Base-by-base conservation (phyloP, 192 early-diverging fungal species). In the Hyaloraphidium curvatum region DNA sequence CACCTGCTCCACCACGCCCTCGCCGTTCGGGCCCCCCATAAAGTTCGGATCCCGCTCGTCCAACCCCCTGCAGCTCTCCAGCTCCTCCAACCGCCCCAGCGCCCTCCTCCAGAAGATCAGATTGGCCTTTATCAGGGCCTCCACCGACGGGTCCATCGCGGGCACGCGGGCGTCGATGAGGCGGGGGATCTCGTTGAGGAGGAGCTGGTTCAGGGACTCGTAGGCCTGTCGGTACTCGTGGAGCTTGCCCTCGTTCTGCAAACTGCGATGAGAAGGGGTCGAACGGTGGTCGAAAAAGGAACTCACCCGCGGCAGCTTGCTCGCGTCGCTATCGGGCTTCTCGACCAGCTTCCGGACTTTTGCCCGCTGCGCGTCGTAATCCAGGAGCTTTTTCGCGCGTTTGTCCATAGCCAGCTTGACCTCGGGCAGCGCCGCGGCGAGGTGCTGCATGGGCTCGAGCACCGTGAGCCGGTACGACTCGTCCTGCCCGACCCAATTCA, bases 141-240 rank as follows among this genome's bases (percentile, higher is more conserved):
- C 91, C 59, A 99, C 92, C 19, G 86, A 87, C 1, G 95, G 95
- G 26, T 96, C 89, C 40, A 95, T 65, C 55, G 90, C 91, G 2
- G 86, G 83, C 0, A 95, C 81, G 28, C 91, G 69, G 22, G 87
- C 59, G 37, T 87, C 86, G 39, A 99, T 79, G 0, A 97, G 74
- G 61, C 82, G 82, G 9, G 95, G 95, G 31, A 97, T 77, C 56
- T 97, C 91, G 11, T 70, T 66, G 21, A 90, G 64, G 30, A 99
- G 71, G 48, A 79, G 75, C 21, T 65, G 64, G 64, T 99, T 95
- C 56, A 94, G 61, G 31, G 71, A 64, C 40, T 89, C 84, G 61
- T 89, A 97, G 29, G 78, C 59, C 48, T 83, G 78, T 40, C 78
- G 70, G 2, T 89, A 78, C 30, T 75, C 62, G 53, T 81, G 72